Evolutionary conservation across 2,329 filamentous ascomycete species (phyloP).

Genomic region (Davidsoniella eucalypti): DNA sequence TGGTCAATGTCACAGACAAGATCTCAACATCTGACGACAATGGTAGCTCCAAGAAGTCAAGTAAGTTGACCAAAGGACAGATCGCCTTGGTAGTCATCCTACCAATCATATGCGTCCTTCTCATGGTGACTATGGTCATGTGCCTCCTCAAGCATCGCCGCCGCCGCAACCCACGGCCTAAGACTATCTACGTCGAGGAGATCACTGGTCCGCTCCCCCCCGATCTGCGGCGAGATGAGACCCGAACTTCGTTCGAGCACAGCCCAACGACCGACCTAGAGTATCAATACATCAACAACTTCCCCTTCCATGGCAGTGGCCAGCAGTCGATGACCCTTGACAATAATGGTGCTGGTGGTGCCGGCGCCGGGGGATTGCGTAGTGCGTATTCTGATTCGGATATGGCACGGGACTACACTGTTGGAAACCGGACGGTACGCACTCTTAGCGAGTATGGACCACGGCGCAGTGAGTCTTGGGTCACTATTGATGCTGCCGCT

Average conservation of each 20-base stretch:
- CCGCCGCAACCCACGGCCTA: constrained; percentile 15
- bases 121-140: constrained; percentile 20
- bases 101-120: constrained; percentile 23
- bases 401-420: constrained; percentile 3
- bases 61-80: constrained; percentile 15
- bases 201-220: constrained; percentile 6
- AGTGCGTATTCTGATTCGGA: constrained; percentile 7
- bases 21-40: constrained; percentile 14
- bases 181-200: constrained; percentile 8
- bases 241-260: constrained; percentile 2
- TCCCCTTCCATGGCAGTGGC: constrained; percentile 1
- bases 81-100: constrained; percentile 29
- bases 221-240: constrained; percentile 8
- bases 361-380: background rate
- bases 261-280: constrained; percentile 8
- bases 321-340: background rate
- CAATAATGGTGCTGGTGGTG: background rate
- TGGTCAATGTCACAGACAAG: constrained; percentile 22
- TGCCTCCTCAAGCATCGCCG: constrained; percentile 21
- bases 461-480: constrained; percentile 9
- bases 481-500: constrained; percentile 8
- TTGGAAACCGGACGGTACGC: background rate
- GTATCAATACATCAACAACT: constrained; percentile 10
- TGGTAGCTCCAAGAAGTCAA: constrained; percentile 16
- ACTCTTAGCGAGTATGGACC: constrained; percentile 5